phyloP scores from a whole-genome alignment of 768 basidiomycete genomes.

The Macrolepiota fuliginosa region DNA sequence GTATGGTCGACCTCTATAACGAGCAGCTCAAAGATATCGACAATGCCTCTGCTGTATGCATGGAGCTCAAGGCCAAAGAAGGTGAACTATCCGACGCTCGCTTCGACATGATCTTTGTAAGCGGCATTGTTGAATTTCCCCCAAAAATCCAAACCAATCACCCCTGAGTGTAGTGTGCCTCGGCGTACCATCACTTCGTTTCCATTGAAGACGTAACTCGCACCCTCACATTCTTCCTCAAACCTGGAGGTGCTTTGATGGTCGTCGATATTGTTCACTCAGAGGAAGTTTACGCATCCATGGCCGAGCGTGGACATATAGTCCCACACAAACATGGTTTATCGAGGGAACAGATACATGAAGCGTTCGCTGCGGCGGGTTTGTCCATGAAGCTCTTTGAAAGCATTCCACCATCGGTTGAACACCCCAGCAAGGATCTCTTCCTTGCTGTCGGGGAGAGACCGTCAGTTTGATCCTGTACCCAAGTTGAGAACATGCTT shows the following conservation, averaged over 20 bases:
- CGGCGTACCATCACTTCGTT: conserved; percentile 67
- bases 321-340: conserved; percentile 44
- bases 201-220: conserved; percentile 50
- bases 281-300: conserved; percentile 14
- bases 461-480: neutral
- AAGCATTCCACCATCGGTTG: conserved; percentile 26
- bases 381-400: conserved; percentile 43
- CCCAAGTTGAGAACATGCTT: neutral
- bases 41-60: conserved; percentile 56
- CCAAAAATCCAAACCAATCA: neutral
- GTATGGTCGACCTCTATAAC: conserved; percentile 63
- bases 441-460: conserved; percentile 61
- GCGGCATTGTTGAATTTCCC: conserved; percentile 16
- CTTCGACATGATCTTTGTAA: conserved; percentile 66
- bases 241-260: conserved; percentile 57
- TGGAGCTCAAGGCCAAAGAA: conserved; percentile 40
- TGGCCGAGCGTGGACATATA: conserved; percentile 34
- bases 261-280: conserved; percentile 46
- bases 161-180: conserved; percentile 41
- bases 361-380: conserved; percentile 53
- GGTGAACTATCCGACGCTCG: conserved; percentile 43
- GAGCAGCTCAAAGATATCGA: conserved; percentile 42
- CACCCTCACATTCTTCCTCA: conserved; percentile 52
- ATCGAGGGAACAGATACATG: conserved; percentile 42
- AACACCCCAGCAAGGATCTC: conserved; percentile 35